A percentile compares a stretch with the other conserved stretches of the same genome.
Evolutionary conservation across 495 filamentous ascomycete genomes (phyloP).

Genomic region (Penicillium pancosmium): DNA sequence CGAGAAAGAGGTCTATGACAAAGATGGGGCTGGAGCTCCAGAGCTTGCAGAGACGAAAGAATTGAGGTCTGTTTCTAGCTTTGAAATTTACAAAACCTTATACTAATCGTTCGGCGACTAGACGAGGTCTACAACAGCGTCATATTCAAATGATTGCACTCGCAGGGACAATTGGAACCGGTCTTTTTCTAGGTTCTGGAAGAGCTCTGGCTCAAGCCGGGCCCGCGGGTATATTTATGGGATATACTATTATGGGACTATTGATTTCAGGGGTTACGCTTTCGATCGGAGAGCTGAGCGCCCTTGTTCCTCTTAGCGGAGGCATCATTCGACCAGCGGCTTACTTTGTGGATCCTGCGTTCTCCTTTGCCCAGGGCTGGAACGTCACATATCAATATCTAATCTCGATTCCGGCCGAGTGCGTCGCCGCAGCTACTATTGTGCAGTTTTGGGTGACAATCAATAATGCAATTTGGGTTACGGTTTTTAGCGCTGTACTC

Average conservation of each 20-base stretch:
- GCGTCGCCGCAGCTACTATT: slow-evolving; percentile 47
- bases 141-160: slow-evolving; percentile 50
- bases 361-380: slow-evolving; percentile 35
- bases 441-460: slow-evolving; percentile 48
- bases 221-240: slow-evolving; percentile 52
- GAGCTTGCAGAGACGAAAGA: slow-evolving; percentile 3
- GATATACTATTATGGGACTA: slow-evolving; percentile 29
- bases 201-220: slow-evolving; percentile 59
- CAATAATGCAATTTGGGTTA: slow-evolving; percentile 41
- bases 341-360: slow-evolving; percentile 33
- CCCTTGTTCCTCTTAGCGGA: slow-evolving; percentile 32
- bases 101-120: background rate
- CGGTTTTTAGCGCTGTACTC: slow-evolving; percentile 46
- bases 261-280: slow-evolving; percentile 25
- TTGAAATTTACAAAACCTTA: background rate
- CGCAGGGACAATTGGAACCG: slow-evolving; percentile 42
- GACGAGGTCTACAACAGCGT: slow-evolving; percentile 26
- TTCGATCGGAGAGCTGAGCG: slow-evolving; percentile 29
- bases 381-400: slow-evolving; percentile 32
- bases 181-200: slow-evolving; percentile 47
- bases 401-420: slow-evolving; percentile 41
- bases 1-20: background rate
- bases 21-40: slow-evolving; percentile 1
- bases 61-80: background rate
- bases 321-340: slow-evolving; percentile 31